These are phyloP conservation scores for Testicularia cyperi DNA, from an alignment of 1,284 basidiomycete species.

Conservation along the genomic window DNA sequence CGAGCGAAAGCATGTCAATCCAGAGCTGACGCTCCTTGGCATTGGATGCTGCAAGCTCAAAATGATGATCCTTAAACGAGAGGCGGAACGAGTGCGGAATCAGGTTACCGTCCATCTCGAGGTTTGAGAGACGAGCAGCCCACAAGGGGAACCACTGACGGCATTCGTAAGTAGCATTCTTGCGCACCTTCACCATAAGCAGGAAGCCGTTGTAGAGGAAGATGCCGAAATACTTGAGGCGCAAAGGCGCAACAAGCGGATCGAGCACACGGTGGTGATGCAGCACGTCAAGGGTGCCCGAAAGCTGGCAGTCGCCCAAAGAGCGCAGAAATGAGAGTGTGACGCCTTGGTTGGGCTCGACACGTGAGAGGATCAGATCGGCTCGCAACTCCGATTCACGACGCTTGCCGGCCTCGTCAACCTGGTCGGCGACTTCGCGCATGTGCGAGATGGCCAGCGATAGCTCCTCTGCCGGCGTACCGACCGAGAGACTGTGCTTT, in stretches of 20 bases:
- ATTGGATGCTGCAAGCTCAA: slow-evolving; percentile 54
- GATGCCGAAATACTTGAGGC: slow-evolving; percentile 56
- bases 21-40: slow-evolving; percentile 50
- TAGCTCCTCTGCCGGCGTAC: slow-evolving; percentile 30
- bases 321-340: slow-evolving; percentile 38
- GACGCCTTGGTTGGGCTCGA: slow-evolving; percentile 45
- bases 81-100: slow-evolving; percentile 54
- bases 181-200: slow-evolving; percentile 55
- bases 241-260: slow-evolving; percentile 52
- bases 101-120: slow-evolving; percentile 30
- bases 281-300: slow-evolving; percentile 55
- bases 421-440: slow-evolving; percentile 48
- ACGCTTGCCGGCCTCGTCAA: slow-evolving; percentile 49
- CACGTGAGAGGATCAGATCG: slow-evolving; percentile 47
- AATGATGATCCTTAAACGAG: slow-evolving; percentile 51
- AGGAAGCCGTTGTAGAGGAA: slow-evolving; percentile 53
- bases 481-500: slow-evolving; percentile 36
- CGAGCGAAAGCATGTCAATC: slow-evolving; percentile 44
- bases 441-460: slow-evolving; percentile 44
- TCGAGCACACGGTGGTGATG: slow-evolving; percentile 47
- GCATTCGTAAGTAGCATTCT: slow-evolving; percentile 48
- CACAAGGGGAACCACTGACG: slow-evolving; percentile 57
- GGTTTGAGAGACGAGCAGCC: slow-evolving; percentile 38
- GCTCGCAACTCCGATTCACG: slow-evolving; percentile 51
- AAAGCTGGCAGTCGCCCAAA: slow-evolving; percentile 48